These are phyloP conservation scores for Fusarium sp. DNA, from an alignment of 2,329 filamentous ascomycete genomes.

Conservation along the genomic window DNA sequence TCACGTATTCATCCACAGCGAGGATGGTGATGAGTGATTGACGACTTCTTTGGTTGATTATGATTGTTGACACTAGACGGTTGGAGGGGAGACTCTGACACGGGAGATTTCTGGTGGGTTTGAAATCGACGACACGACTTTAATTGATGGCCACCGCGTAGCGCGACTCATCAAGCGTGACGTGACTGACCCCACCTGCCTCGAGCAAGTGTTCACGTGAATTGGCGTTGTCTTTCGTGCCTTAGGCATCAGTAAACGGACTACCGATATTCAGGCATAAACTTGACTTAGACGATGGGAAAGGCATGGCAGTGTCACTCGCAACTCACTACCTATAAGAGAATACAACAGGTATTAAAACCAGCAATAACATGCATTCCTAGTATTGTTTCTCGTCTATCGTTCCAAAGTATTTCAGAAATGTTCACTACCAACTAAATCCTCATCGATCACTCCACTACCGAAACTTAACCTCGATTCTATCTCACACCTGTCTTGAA, in stretches of 20 bases:
- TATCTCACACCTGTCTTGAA: constrained; percentile 7
- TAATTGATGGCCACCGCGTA: constrained; percentile 48
- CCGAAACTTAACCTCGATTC: no score
- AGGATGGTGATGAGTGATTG: constrained; percentile 13
- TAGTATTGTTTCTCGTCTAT: neutral
- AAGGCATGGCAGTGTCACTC: neutral
- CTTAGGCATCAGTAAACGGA: neutral
- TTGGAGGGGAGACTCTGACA: constrained; percentile 31
- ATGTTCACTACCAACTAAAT: neutral
- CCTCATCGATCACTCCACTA: neutral
- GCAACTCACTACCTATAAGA: neutral
- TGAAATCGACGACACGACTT: constrained; percentile 49
- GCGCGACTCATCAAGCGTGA: constrained; percentile 56
- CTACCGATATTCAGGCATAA: constrained; percentile 3
- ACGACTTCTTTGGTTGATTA: constrained; percentile 16
- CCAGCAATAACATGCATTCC: neutral
- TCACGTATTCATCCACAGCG: constrained; percentile 34
- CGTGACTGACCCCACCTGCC: constrained; percentile 54
- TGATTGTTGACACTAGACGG: constrained; percentile 41
- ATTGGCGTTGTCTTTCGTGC: constrained; percentile 35
- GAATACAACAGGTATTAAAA: neutral
- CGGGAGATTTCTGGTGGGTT: constrained; percentile 34
- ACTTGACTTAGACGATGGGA: neutral
- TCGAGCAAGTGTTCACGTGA: constrained; percentile 49
- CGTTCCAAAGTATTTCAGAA: no score